Base-by-base conservation (phyloP, 1,284 basidiomycete genomes). In the Ustilago cynodontis region DNA sequence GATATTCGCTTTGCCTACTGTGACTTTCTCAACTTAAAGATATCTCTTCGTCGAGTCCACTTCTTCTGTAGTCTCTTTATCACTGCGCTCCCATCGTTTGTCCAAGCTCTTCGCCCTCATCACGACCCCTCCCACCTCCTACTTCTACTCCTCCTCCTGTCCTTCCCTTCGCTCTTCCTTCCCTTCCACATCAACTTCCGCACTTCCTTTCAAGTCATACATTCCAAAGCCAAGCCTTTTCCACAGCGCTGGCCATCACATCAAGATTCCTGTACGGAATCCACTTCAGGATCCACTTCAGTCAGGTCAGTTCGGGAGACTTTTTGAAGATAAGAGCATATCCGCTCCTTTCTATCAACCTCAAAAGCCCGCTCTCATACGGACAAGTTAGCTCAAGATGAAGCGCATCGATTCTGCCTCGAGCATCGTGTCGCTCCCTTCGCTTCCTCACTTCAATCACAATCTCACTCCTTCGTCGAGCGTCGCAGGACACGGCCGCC, bases 361-460 rank as follows among this genome's bases (percentile, higher is more conserved):
- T 33, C 31, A 20, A 41, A 20, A n/a, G n/a, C n/a, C n/a, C 39
- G 14, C 39, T 41, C 39, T 11, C 8, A 14, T 16, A 41, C 39
- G 39, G 39, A 41, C 4, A 41, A 41, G n/a, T 20, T 41, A 26
- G 14, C 3, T 20, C 57, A 65, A 65, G 59, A 60, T 68, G 65
- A 56, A 58, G 65, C 55, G 54, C 26, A 18, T 47, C 24, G 59
- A 58, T 39, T 68, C 65, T 11, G 43, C 45, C 29, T 45, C 65
- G 26, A 68, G 65, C 39, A 33, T 67, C 20, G 43, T 59, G 56
- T 67, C 65, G 59, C 65, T 68, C 31, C 55, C 59, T 49, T 60
- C 65, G 53, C 65, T 67, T 35, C 65, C 65, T 16, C 24, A 54
- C 20, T 58, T 68, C 59, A 68, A 62, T 49, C 53, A 61, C 54